Percentiles rank a stretch among this genome's conserved stretches.
Evolutionary conservation across 2,329 filamentous ascomycete species (phyloP).

Genomic region (Aspergillus sp.): DNA sequence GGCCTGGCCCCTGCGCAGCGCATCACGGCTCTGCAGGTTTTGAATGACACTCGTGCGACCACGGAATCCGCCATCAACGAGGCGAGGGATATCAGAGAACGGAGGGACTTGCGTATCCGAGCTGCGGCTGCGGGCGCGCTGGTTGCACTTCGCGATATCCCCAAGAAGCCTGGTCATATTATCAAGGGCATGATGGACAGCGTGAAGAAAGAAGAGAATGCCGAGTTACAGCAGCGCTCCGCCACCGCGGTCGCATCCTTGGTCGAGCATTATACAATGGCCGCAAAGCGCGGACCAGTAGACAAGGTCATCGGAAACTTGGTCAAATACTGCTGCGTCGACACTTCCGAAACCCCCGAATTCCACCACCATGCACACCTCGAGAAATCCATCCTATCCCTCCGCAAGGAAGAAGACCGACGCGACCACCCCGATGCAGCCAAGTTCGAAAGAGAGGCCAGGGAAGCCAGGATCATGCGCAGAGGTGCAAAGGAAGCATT

Average conservation of each 20-base stretch:
- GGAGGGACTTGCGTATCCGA: slow-evolving; percentile 76
- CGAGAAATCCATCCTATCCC: slow-evolving; percentile 75
- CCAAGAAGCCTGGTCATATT: slow-evolving; percentile 85
- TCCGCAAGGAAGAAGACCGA: slow-evolving; percentile 95
- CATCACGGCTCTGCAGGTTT: slow-evolving; percentile 70
- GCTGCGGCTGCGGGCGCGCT: slow-evolving; percentile 81
- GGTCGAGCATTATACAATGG: slow-evolving; percentile 76
- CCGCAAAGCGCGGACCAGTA: slow-evolving; percentile 73
- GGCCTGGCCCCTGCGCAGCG: slow-evolving; percentile 81
- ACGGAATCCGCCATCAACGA: slow-evolving; percentile 69
- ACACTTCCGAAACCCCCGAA: slow-evolving; percentile 94
- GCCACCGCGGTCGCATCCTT: slow-evolving; percentile 76
- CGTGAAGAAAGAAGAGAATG: slow-evolving; percentile 87
- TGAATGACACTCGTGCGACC: slow-evolving; percentile 68
- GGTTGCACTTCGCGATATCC: slow-evolving; percentile 77
- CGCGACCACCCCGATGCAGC: slow-evolving; percentile 86
- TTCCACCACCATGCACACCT: slow-evolving; percentile 77
- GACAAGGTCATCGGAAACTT: slow-evolving; percentile 95
- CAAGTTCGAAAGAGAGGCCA: slow-evolving; percentile 83
- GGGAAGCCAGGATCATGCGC: slow-evolving; percentile 79
- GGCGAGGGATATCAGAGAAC: slow-evolving; percentile 69
- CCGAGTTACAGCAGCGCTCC: slow-evolving; percentile 79
- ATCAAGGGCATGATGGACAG: slow-evolving; percentile 99
- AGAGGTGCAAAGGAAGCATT: slow-evolving; percentile 91
- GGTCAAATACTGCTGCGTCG: slow-evolving; percentile 95